Evolutionary conservation across 306 rosid genomes (phyloP).

Genomic region (Vicia faba): DNA sequence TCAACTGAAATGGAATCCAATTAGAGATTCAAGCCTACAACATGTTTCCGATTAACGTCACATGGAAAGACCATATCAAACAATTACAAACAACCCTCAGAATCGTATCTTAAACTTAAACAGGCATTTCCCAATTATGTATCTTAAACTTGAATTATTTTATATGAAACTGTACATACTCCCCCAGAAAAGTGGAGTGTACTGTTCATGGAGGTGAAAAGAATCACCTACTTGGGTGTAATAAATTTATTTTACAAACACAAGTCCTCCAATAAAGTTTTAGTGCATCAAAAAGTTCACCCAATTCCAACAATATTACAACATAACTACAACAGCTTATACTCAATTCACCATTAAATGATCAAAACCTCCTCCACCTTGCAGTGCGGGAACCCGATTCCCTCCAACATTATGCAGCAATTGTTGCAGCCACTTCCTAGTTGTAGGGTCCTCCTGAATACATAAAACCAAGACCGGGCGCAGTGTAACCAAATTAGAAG

Average conservation of each 20-base stretch:
- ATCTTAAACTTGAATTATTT: neutral
- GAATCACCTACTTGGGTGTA: neutral
- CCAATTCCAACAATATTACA: neutral
- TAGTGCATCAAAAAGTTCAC: constrained; percentile 19
- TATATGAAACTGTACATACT: neutral
- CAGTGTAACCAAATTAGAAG: constrained; percentile 15
- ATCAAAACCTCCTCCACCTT: constrained; percentile 82
- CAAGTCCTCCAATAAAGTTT: neutral
- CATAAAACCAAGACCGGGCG: constrained; percentile 24
- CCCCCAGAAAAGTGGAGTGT: neutral
- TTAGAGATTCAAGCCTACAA: too few species aligned
- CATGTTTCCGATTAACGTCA: too few species aligned
- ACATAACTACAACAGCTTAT: neutral
- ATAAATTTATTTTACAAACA: neutral
- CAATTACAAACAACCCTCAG: neutral
- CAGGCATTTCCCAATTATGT: neutral
- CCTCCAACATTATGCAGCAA: constrained; percentile 76
- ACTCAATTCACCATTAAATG: constrained; percentile 71
- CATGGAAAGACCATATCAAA: too few species aligned
- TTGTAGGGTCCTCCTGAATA: constrained; percentile 83
- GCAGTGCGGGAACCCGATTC: constrained; percentile 73
- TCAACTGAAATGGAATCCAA: too few species aligned
- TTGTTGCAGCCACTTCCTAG: constrained; percentile 90
- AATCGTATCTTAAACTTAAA: neutral
- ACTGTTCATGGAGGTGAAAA: neutral